A percentile compares a stretch with the other conserved stretches of the same genome.
These are phyloP conservation scores for Pseudocercospora ulei DNA, from an alignment of 2,329 filamentous ascomycete species.

Conservation along the genomic window DNA sequence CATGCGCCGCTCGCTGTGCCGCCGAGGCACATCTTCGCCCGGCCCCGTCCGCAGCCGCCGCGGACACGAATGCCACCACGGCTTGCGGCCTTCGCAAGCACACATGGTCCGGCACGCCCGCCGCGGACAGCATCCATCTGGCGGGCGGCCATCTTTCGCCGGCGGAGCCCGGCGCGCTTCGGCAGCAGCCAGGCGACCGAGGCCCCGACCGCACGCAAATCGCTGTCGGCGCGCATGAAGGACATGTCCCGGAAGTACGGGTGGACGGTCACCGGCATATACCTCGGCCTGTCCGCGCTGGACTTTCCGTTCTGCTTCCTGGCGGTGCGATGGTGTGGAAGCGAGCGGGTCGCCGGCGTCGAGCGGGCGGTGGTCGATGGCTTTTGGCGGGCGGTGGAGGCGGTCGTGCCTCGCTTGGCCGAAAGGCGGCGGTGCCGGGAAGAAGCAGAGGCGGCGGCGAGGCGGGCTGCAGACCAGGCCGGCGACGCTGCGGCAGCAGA, in stretches of 20 bases:
- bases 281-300: slow-evolving; percentile 67
- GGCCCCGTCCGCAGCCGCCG: slow-evolving; percentile 9
- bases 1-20: slow-evolving; percentile 10
- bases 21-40: slow-evolving; percentile 13
- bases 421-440: slow-evolving; percentile 21
- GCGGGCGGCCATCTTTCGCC: slow-evolving; percentile 18
- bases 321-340: slow-evolving; percentile 70
- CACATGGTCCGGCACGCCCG: slow-evolving; percentile 8
- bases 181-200: slow-evolving; percentile 30
- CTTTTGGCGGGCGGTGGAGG: slow-evolving; percentile 51
- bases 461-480: slow-evolving; percentile 39
- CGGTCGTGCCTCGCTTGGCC: slow-evolving; percentile 45
- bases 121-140: slow-evolving; percentile 16
- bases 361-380: slow-evolving; percentile 59
- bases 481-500: slow-evolving; percentile 32
- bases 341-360: slow-evolving; percentile 68
- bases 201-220: slow-evolving; percentile 21
- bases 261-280: slow-evolving; percentile 87
- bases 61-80: slow-evolving; percentile 10
- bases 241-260: slow-evolving; percentile 87
- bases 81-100: slow-evolving; percentile 14
- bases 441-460: slow-evolving; percentile 13
- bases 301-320: slow-evolving; percentile 96
- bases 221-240: slow-evolving; percentile 57
- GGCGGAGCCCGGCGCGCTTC: slow-evolving; percentile 30